Evolutionary conservation across 495 filamentous ascomycete genomes (phyloP).

Genomic region (Neurospora tetraspora): DNA sequence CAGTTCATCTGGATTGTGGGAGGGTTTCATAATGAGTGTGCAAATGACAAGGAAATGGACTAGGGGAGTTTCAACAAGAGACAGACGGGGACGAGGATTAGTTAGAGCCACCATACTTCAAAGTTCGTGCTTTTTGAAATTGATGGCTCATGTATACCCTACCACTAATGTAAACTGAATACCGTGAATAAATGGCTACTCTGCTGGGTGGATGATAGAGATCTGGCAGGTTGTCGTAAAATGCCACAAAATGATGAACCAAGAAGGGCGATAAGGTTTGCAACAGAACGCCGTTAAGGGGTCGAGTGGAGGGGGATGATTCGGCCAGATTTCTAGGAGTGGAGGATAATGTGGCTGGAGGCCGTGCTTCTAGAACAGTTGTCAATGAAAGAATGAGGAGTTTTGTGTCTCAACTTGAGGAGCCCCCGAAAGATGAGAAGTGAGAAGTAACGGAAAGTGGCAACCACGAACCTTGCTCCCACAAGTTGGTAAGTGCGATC

Average conservation of each 20-base stretch:
- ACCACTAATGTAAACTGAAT: background rate
- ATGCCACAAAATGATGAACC: background rate
- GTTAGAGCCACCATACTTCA: background rate
- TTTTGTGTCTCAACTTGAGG: background rate
- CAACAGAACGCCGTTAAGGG: background rate
- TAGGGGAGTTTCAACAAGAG: background rate
- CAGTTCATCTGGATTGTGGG: conserved; percentile 19
- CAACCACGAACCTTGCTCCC: background rate
- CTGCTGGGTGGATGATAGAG: background rate
- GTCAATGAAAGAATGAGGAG: background rate
- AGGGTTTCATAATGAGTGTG: background rate
- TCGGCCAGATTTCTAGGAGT: background rate
- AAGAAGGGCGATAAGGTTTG: background rate
- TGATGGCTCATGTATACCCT: background rate
- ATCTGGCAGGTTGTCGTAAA: too few relatives aligned
- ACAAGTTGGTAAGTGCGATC: background rate
- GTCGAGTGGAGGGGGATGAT: background rate
- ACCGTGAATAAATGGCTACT: background rate
- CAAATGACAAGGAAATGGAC: background rate
- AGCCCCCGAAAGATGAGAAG: background rate
- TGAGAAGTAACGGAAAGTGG: background rate
- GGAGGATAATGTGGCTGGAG: background rate
- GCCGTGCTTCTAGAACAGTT: background rate
- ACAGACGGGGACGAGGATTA: background rate
- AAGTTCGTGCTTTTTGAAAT: background rate